These are phyloP conservation scores for Dothiorella sarmentorum DNA, from an alignment of 2,329 filamentous ascomycete species.

Conservation along the genomic window DNA sequence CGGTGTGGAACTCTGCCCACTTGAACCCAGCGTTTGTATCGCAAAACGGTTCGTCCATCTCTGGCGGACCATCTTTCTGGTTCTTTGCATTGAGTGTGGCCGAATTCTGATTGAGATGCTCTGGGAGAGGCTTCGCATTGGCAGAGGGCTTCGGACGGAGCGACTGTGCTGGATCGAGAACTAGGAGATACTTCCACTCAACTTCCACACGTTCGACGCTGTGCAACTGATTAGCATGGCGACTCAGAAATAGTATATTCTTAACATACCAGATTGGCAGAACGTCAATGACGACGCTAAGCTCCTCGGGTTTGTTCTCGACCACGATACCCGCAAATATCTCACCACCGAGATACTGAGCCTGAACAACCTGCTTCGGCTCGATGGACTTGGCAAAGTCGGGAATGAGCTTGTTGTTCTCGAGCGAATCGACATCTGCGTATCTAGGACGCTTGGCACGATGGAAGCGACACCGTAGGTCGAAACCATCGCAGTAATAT, in stretches of 20 bases:
- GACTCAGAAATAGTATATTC: not conserved
- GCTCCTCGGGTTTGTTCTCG: slow-evolving; percentile 74
- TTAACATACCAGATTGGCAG: slow-evolving; percentile 74
- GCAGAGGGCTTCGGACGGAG: slow-evolving; percentile 71
- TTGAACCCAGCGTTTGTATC: slow-evolving; percentile 45
- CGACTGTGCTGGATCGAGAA: slow-evolving; percentile 68
- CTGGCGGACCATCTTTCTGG: slow-evolving; percentile 49
- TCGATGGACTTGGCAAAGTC: slow-evolving; percentile 66
- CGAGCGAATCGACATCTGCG: slow-evolving; percentile 64
- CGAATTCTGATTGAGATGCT: slow-evolving; percentile 47
- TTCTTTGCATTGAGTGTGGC: slow-evolving; percentile 45
- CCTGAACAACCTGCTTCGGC: slow-evolving; percentile 75
- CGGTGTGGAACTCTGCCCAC: slow-evolving; percentile 67
- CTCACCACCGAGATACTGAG: slow-evolving; percentile 78
- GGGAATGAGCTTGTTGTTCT: slow-evolving; percentile 65
- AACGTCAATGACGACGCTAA: slow-evolving; percentile 74
- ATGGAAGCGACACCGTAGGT: slow-evolving; percentile 94
- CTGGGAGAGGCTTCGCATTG: slow-evolving; percentile 68
- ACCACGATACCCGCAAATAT: slow-evolving; percentile 88
- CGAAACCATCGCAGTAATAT: slow-evolving; percentile 86
- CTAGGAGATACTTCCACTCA: slow-evolving; percentile 78
- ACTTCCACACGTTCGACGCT: slow-evolving; percentile 64
- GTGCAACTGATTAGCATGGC: slow-evolving; percentile 39
- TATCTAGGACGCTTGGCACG: slow-evolving; percentile 81
- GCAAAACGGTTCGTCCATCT: slow-evolving; percentile 46